Evolutionary conservation across 371 early-diverging fungal genomes (phyloP).

Genomic region (Dichotomocladium elegans): DNA sequence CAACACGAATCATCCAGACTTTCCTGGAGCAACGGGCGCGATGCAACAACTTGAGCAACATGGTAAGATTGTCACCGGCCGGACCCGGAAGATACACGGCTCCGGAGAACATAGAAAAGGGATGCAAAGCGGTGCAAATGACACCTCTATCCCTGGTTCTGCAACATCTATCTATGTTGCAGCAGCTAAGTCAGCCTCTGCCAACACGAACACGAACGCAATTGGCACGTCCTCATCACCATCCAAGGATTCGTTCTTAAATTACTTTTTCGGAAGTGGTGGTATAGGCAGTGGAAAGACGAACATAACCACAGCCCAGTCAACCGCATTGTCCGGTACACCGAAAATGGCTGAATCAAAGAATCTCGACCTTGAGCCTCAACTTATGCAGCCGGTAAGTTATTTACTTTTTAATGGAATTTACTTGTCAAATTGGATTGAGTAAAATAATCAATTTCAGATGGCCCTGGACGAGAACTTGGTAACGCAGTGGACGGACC

Average conservation of each 20-base stretch:
- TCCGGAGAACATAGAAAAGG: neutral
- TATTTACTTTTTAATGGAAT: neutral
- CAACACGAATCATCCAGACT: constrained; percentile 92
- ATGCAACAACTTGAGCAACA: constrained; percentile 53
- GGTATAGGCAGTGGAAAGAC: too few species aligned
- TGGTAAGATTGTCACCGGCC: neutral
- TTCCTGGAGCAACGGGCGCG: constrained; percentile 76
- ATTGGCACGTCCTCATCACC: constrained; percentile 13
- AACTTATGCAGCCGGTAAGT: neutral
- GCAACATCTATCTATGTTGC: neutral
- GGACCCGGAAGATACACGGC: neutral
- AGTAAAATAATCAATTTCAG: too few species aligned
- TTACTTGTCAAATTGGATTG: neutral
- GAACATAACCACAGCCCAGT: too few species aligned
- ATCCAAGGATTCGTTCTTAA: constrained; percentile 43
- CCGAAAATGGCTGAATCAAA: too few species aligned
- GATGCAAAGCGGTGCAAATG: neutral
- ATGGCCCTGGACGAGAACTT: constrained; percentile 6
- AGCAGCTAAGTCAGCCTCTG: constrained; percentile 1
- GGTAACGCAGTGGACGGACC: constrained; percentile 41
- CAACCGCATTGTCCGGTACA: too few species aligned
- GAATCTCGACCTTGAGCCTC: constrained; percentile 1
- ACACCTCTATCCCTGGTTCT: neutral
- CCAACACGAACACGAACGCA: neutral
- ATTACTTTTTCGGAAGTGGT: constrained; percentile 69